A percentile compares a stretch with the other conserved stretches of the same genome.
phyloP scores from a whole-genome alignment of 345 rosid genomes.

The Eucalyptus erythrocorys region DNA sequence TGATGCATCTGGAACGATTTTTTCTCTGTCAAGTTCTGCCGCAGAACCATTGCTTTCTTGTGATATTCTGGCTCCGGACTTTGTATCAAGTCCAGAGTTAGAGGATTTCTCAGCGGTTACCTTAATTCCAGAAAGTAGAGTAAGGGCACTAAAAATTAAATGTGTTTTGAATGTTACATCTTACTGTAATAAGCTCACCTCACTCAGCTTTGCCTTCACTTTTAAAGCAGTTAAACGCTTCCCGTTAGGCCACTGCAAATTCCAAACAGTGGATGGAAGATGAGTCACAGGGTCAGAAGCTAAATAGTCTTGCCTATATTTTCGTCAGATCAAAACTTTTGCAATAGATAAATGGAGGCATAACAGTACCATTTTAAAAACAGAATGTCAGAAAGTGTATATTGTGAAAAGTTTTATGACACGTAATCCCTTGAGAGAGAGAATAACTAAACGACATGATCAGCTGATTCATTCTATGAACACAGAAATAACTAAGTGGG shows the following conservation, averaged over 20 bases:
- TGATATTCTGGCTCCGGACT: slow-evolving; percentile 1
- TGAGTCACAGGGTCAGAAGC: not conserved
- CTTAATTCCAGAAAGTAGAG: slow-evolving; percentile 8
- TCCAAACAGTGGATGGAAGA: not conserved
- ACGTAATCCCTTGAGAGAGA: not conserved
- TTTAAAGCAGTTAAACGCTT: slow-evolving; percentile 23
- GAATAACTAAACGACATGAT: not conserved
- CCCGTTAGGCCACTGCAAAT: slow-evolving; percentile 25
- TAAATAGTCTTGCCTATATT: not conserved
- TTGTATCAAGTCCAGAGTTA: slow-evolving; percentile 28
- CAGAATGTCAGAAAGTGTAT: not conserved
- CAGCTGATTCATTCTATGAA: not conserved
- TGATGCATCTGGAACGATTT: slow-evolving; percentile 34
- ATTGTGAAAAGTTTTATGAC: not conserved
- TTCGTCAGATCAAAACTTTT: not conserved
- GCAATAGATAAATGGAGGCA: not conserved
- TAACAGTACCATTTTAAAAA: not conserved
- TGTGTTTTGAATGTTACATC: not conserved
- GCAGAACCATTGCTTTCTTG: slow-evolving; percentile 23
- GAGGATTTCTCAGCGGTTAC: slow-evolving; percentile 35
- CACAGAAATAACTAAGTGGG: not conserved
- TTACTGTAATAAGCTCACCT: slow-evolving; percentile 23
- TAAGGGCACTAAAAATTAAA: not conserved
- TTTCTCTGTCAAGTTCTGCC: not conserved
- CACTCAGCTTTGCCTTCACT: slow-evolving; percentile 43